A percentile compares a stretch with the other conserved stretches of the same genome.
Conservation (phyloP, 2,329 filamentous ascomycete genomes). For the Diaporthe ilicicola region DNA sequence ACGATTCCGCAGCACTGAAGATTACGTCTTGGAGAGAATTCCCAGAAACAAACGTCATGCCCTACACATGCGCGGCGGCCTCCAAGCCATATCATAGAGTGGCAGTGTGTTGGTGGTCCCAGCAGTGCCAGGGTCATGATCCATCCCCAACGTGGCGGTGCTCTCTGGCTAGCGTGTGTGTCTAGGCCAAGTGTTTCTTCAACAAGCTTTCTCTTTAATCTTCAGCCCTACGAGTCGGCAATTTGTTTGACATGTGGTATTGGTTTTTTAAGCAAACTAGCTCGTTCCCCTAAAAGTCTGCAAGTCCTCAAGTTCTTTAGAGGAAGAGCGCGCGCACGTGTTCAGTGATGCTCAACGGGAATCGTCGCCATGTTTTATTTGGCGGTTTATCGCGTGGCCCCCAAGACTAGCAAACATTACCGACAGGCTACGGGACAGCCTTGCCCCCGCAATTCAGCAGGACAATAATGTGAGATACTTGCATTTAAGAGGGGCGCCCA, state of each 20-base stretch:
- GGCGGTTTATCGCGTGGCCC: background rate
- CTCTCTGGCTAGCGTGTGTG: conserved; percentile 28
- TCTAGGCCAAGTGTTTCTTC: conserved; percentile 10
- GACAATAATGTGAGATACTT: background rate
- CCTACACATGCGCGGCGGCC: conserved; percentile 18
- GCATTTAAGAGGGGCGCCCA: background rate
- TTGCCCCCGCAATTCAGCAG: conserved; percentile 10
- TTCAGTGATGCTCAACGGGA: background rate
- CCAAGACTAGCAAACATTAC: background rate
- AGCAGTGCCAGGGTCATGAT: conserved; percentile 22
- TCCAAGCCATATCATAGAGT: background rate
- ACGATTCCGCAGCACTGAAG: background rate
- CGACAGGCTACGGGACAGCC: background rate
- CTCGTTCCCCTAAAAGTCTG: background rate
- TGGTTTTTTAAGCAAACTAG: background rate
- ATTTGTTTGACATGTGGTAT: background rate
- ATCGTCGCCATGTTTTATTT: background rate
- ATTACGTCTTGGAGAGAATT: background rate
- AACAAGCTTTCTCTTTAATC: conserved; percentile 22
- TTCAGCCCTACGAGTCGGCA: conserved; percentile 33
- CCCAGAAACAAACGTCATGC: background rate
- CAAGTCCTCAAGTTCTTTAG: background rate
- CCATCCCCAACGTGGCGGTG: conserved; percentile 32
- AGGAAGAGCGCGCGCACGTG: background rate
- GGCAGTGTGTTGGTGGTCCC: conserved; percentile 4